Conservation (phyloP, 2,329 filamentous ascomycete genomes). For the Pseudocercospora cruenta region DNA sequence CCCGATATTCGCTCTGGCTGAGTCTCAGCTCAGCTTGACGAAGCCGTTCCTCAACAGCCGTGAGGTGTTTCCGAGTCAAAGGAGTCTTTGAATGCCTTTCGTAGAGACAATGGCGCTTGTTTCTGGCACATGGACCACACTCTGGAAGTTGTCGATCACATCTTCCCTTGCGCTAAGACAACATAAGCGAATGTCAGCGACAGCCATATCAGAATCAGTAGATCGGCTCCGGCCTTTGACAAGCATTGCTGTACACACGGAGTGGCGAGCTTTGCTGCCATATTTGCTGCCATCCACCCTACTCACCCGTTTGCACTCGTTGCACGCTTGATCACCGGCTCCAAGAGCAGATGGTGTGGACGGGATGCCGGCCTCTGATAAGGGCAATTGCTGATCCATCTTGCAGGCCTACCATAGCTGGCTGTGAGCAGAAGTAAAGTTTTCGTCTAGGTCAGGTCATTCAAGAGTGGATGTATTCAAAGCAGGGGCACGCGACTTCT, state of each 20-base stretch:
- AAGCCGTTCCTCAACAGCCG: conserved; percentile 50
- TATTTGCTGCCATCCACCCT: no score
- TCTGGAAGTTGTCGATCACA: conserved; percentile 43
- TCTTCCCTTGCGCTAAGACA: conserved; percentile 25
- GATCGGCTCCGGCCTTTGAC: no score
- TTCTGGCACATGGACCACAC: conserved; percentile 47
- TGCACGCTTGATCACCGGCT: conserved; percentile 31
- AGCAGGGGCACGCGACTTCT: not conserved
- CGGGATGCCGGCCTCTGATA: conserved; percentile 14
- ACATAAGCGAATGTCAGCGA: no score
- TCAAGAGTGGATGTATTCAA: not conserved
- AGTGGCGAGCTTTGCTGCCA: no score
- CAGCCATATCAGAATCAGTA: no score
- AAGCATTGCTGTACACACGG: no score
- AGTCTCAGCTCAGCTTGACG: conserved; percentile 34
- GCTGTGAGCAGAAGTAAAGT: not conserved
- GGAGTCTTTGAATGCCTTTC: conserved; percentile 55
- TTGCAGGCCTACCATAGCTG: not conserved
- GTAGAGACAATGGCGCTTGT: conserved; percentile 53
- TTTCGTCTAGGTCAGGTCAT: not conserved
- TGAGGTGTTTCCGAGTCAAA: conserved; percentile 53
- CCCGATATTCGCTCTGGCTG: conserved; percentile 28
- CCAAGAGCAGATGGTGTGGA: conserved; percentile 10
- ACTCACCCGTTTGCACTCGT: conserved; percentile 31
- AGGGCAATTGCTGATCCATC: conserved; percentile 26